phyloP scores from a whole-genome alignment of 495 filamentous ascomycete genomes.

The Tuber brumale region DNA sequence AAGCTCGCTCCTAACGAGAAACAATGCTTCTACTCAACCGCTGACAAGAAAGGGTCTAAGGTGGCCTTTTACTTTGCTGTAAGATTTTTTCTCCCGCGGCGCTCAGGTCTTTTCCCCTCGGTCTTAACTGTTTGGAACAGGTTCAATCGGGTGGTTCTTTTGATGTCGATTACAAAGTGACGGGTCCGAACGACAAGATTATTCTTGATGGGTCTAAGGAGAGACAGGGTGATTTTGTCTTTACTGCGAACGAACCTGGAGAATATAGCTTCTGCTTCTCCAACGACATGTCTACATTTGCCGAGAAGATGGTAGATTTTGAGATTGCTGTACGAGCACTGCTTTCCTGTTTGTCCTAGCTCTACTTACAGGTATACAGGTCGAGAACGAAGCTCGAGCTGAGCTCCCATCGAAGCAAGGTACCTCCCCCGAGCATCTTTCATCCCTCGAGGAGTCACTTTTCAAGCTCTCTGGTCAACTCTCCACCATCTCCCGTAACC shows the following conservation, averaged over 20 bases:
- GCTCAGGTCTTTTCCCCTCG: constrained; percentile 1
- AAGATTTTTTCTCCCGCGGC: constrained; percentile 41
- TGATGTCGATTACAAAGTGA: constrained; percentile 88
- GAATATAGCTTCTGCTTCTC: constrained; percentile 98
- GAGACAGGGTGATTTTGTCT: constrained; percentile 95
- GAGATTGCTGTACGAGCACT: constrained; percentile 75
- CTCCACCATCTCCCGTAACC: constrained; percentile 93
- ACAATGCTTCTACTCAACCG: constrained; percentile 84
- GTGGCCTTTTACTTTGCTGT: constrained; percentile 99
- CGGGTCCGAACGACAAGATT: constrained; percentile 71
- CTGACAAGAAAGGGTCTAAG: constrained; percentile 71
- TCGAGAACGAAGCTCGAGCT: constrained; percentile 80
- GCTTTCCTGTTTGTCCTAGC: background rate
- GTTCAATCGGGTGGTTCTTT: constrained; percentile 95
- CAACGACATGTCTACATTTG: constrained; percentile 96
- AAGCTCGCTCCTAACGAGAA: constrained; percentile 83
- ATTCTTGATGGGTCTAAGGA: constrained; percentile 87
- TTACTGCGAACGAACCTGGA: constrained; percentile 85
- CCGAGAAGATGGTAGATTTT: constrained; percentile 98
- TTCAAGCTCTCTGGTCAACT: constrained; percentile 89
- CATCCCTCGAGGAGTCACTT: constrained; percentile 86
- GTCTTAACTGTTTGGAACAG: constrained; percentile 45
- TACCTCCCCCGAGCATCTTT: constrained; percentile 82
- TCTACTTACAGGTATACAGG: constrained; percentile 49
- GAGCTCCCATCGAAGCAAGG: constrained; percentile 86